phyloP scores from a whole-genome alignment of 225 moss, liverwort and hornwort species.

The Rhytidiadelphus loreus region DNA sequence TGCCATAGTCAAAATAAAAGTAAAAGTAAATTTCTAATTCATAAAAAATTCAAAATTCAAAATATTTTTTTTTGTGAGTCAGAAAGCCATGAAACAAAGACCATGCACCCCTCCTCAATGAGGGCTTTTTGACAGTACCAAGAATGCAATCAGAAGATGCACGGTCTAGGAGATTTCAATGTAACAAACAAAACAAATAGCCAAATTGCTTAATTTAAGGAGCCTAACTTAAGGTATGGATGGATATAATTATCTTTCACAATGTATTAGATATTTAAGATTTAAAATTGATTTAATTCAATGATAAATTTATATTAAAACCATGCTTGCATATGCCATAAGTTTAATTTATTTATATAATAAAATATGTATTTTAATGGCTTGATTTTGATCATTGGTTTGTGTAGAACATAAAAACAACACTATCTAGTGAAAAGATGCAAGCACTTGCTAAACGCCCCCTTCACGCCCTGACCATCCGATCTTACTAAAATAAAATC shows the following conservation, averaged over 20 bases:
- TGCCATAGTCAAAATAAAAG: not conserved
- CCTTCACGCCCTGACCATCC: too few relatives aligned
- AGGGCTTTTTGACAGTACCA: accelerated
- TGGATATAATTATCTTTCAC: not conserved
- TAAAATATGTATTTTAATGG: not conserved
- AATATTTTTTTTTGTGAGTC: accelerated
- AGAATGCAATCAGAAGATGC: accelerated
- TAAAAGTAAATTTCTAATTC: not conserved
- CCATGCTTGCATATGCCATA: accelerated
- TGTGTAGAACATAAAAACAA: not conserved
- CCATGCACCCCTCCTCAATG: accelerated
- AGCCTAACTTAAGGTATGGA: not conserved
- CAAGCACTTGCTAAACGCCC: too few relatives aligned
- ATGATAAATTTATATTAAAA: not conserved
- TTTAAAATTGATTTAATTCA: not conserved
- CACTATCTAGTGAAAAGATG: too few relatives aligned
- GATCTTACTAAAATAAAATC: too few relatives aligned
- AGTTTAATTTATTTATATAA: not conserved
- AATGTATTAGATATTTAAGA: not conserved
- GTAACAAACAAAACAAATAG: not conserved
- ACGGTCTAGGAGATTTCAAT: not conserved
- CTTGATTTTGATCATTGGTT: not conserved
- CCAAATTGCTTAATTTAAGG: too few relatives aligned
- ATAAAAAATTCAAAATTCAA: not conserved
- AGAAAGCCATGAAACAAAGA: not conserved